Base-by-base conservation (phyloP, 495 filamentous ascomycete species). In the Hyphodiscus hymeniophilus region DNA sequence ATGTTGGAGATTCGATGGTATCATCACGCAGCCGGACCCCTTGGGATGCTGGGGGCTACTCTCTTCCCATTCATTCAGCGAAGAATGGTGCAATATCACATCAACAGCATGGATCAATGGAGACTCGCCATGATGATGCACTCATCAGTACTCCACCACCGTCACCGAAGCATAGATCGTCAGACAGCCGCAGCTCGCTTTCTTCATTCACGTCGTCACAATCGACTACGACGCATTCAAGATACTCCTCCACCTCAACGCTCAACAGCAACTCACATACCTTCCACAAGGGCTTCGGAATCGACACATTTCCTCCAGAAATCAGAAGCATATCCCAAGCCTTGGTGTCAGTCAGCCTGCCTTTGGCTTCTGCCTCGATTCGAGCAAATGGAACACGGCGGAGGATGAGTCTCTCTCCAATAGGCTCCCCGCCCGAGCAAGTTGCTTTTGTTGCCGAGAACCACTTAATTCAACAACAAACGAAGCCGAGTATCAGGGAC, bases 1-100 rank as follows among this genome's bases (percentile, higher is more conserved):
- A 50, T 24, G 32, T 31, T 11, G 51, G 47, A 16, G 21, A 34
- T 13, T 54, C 34, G 20, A 48, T 44, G 24, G 55, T 59, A 22
- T 60, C 64, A 13, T 59, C 51, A 38, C 51, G 64, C 45, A 68
- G 56, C 47, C 63, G 68, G 20, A 73, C 62, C 7, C 70, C 70
- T 33, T 75, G 70, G 71, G 64, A 71, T 44, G 69, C 64, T 13
- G 65, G 64, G 35, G 68, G 52, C 34, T 59, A 53, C 38, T 47
- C 49, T 21, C 23, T 55, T 44, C 52, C 52, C 7, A 43, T 59
- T 15, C 51, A 56, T 26, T 48, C 48, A 32, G 20, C 47, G 12
- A 47, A 41, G 16, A 44, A 32, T 34, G 42, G 26, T 15, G 20
- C 20, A 12, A 22, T 4, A 22, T 4, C 38, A 40, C 17, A 12